A percentile compares a stretch with the other conserved stretches of the same genome.
Conservation (phyloP, 805 yeast genomes). For the Suhomyces sp. region DNA sequence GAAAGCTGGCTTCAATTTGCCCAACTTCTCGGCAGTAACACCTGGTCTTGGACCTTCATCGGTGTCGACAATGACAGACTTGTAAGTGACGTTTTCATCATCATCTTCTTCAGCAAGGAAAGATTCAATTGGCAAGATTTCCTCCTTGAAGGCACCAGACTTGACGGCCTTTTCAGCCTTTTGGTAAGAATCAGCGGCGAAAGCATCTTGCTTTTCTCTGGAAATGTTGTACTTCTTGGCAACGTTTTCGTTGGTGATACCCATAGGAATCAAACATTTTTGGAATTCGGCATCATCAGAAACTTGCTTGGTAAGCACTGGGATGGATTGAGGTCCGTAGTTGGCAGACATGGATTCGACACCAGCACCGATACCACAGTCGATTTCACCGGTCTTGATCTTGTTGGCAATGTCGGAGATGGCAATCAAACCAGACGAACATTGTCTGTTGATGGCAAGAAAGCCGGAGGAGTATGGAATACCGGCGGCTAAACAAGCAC, state of each 20-base stretch:
- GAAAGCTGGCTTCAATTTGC: constrained; percentile 84
- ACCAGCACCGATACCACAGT: constrained; percentile 87
- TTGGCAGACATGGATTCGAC: constrained; percentile 91
- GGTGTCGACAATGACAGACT: constrained; percentile 47
- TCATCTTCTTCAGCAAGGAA: constrained; percentile 56
- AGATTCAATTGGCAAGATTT: constrained; percentile 78
- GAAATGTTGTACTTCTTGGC: constrained; percentile 62
- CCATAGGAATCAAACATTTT: constrained; percentile 93
- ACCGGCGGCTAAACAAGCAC: constrained; percentile 89
- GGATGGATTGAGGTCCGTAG: constrained; percentile 78
- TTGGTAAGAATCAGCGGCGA: constrained; percentile 82
- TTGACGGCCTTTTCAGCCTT: constrained; percentile 78
- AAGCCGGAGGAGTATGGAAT: constrained; percentile 79
- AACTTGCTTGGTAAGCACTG: constrained; percentile 39
- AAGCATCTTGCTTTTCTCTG: constrained; percentile 77
- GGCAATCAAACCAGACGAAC: constrained; percentile 92
- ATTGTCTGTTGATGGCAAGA: constrained; percentile 85
- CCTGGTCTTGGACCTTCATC: constrained; percentile 92
- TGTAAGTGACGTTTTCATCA: constrained; percentile 45
- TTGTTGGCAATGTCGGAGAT: constrained; percentile 86
- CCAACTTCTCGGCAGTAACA: constrained; percentile 74
- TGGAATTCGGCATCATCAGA: constrained; percentile 39
- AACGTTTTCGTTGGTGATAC: constrained; percentile 90
- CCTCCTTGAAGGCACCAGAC: constrained; percentile 77
- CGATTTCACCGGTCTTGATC: constrained; percentile 83